phyloP scores from a whole-genome alignment of 2,329 filamentous ascomycete species.

The Colletotrichum spaethianum region DNA sequence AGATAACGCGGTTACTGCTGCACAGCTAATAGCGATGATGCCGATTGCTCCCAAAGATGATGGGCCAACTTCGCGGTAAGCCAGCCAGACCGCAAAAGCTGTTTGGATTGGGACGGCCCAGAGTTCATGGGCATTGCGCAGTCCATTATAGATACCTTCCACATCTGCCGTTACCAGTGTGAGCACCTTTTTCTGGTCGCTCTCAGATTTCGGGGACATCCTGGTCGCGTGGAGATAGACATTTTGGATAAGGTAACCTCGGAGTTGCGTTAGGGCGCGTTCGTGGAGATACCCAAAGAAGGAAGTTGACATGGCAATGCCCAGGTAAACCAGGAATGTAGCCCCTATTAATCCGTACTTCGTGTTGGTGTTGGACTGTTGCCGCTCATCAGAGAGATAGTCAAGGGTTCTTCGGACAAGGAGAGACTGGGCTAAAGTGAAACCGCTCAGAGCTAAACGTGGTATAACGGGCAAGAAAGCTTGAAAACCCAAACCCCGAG shows the following conservation, averaged over 20 bases:
- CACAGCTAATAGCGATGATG: conserved; percentile 52
- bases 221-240: conserved; percentile 53
- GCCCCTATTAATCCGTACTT: conserved; percentile 61
- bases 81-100: conserved; percentile 60
- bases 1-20: conserved; percentile 32
- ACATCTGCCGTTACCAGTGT: conserved; percentile 65
- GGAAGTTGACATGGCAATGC: conserved; percentile 57
- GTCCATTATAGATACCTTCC: conserved; percentile 56
- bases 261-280: conserved; percentile 49
- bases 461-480: conserved; percentile 17
- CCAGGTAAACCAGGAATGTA: conserved; percentile 54
- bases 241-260: conserved; percentile 50
- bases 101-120: conserved; percentile 60
- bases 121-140: conserved; percentile 55
- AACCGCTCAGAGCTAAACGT: conserved; percentile 1
- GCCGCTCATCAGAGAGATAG: not conserved
- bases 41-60: conserved; percentile 64
- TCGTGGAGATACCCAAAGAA: conserved; percentile 57
- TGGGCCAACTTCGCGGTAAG: conserved; percentile 61
- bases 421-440: conserved; percentile 18
- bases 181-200: conserved; percentile 54
- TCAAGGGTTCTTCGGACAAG: not conserved
- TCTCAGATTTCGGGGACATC: conserved; percentile 39
- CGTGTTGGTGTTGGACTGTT: conserved; percentile 45
- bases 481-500: not conserved